These are phyloP conservation scores for Dendrobium nobile DNA, from an alignment of 106 monocot genomes.

Conservation along the genomic window DNA sequence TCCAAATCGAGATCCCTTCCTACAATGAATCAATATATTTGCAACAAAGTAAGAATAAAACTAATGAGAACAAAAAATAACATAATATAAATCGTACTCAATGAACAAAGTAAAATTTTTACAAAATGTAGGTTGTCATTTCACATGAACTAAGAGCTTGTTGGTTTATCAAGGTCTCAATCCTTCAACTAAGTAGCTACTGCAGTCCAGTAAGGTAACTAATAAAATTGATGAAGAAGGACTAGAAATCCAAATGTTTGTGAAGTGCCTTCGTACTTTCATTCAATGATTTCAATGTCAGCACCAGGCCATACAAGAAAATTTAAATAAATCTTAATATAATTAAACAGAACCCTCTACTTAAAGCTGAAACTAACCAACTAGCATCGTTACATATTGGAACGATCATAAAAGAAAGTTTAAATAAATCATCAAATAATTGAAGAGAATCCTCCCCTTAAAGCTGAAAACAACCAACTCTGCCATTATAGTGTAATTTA, in stretches of 20 bases:
- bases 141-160: not conserved
- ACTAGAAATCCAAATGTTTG: not conserved
- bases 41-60: not conserved
- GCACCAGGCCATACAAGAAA: not conserved
- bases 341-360: not conserved
- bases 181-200: not conserved
- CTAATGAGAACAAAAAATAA: not conserved
- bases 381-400: not conserved
- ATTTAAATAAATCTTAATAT: not conserved
- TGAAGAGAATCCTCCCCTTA: too few species aligned
- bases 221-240: not conserved
- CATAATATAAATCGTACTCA: not conserved
- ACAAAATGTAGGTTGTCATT: not conserved
- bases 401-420: too few species aligned
- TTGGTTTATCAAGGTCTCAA: not conserved
- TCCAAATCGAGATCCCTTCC: constrained; percentile 96
- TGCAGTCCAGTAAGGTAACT: not conserved
- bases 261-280: not conserved
- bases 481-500: too few species aligned
- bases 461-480: too few species aligned
- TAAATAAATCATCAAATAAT: too few species aligned
- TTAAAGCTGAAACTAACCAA: not conserved
- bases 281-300: not conserved
- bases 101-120: not conserved
- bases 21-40: constrained; percentile 19